These are phyloP conservation scores for Ceriops tagal DNA, from an alignment of 345 rosid genomes.

Conservation along the genomic window DNA sequence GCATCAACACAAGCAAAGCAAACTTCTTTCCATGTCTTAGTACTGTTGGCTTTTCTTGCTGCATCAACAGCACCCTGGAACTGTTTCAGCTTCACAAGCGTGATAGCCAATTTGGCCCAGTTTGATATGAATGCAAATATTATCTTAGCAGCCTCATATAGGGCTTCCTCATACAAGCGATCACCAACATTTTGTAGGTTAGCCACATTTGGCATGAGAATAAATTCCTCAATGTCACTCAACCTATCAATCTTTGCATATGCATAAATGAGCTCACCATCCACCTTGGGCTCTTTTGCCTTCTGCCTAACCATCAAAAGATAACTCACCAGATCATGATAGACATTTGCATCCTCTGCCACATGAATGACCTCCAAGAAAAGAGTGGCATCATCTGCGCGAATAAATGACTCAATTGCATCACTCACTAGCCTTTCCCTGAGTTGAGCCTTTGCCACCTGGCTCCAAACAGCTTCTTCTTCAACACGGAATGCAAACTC, in stretches of 20 bases:
- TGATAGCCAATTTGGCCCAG: slow-evolving; percentile 97
- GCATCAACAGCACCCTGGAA: slow-evolving; percentile 99
- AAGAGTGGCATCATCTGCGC: slow-evolving; percentile 85
- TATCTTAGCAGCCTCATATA: slow-evolving; percentile 95
- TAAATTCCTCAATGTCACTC: slow-evolving; percentile 85
- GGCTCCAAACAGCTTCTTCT: slow-evolving; percentile 98
- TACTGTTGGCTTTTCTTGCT: slow-evolving; percentile 97
- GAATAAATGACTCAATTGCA: slow-evolving; percentile 93
- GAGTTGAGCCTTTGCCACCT: slow-evolving; percentile 91
- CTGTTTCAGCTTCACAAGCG: slow-evolving; percentile 89
- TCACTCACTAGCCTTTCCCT: slow-evolving; percentile 95
- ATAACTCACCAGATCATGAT: slow-evolving; percentile 90
- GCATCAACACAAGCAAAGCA: slow-evolving; percentile 99
- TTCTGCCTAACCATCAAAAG: slow-evolving; percentile 97
- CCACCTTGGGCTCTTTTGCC: slow-evolving; percentile 92
- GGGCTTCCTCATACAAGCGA: slow-evolving; percentile 76
- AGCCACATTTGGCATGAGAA: slow-evolving; percentile 98
- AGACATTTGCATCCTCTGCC: slow-evolving; percentile 69
- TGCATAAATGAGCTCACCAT: slow-evolving; percentile 79
- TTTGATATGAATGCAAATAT: slow-evolving; percentile 91
- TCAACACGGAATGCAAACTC: slow-evolving; percentile 97
- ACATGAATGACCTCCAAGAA: slow-evolving; percentile 77
- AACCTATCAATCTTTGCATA: slow-evolving; percentile 96
- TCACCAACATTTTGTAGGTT: slow-evolving; percentile 93
- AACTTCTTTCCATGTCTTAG: slow-evolving; percentile 98